phyloP scores from a whole-genome alignment of 352 stramenopile genomes.

The Phytopythium cucurbitacearum region DNA sequence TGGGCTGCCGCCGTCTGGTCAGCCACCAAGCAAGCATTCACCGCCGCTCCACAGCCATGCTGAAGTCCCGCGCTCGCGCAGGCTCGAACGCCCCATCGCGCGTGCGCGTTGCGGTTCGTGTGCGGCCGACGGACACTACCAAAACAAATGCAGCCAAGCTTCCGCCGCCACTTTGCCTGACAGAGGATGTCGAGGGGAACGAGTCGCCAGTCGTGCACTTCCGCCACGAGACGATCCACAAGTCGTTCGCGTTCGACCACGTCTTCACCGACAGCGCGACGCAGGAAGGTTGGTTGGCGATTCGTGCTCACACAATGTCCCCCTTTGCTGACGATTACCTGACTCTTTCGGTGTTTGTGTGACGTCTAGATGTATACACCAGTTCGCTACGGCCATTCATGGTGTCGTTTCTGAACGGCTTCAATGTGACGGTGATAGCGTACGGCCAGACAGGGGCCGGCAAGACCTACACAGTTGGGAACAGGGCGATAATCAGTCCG shows the following conservation, averaged over 20 bases:
- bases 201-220: slow-evolving; percentile 23
- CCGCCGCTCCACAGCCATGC: not conserved
- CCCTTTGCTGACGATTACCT: too few species aligned
- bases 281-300: slow-evolving; percentile 28
- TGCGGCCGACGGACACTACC: slow-evolving; percentile 24
- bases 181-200: slow-evolving; percentile 1
- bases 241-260: slow-evolving; percentile 65
- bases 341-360: too few species aligned
- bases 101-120: slow-evolving; percentile 62
- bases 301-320: too few species aligned
- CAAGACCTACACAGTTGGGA: slow-evolving; percentile 86
- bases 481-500: slow-evolving; percentile 28
- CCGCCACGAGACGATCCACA: slow-evolving; percentile 30
- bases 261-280: slow-evolving; percentile 32
- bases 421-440: slow-evolving; percentile 87
- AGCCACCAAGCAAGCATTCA: too few species aligned
- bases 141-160: slow-evolving; percentile 2
- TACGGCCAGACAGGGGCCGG: slow-evolving; percentile 84
- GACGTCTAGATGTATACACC: slow-evolving; percentile 49
- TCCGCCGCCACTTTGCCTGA: slow-evolving; percentile 11
- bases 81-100: slow-evolving; percentile 11
- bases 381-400: slow-evolving; percentile 71
- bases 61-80: not conserved
- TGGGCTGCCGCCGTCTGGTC: too few species aligned
- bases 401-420: slow-evolving; percentile 79